Base-by-base conservation (phyloP, 176 grass and related monocot species). In the Avena atlantica region DNA sequence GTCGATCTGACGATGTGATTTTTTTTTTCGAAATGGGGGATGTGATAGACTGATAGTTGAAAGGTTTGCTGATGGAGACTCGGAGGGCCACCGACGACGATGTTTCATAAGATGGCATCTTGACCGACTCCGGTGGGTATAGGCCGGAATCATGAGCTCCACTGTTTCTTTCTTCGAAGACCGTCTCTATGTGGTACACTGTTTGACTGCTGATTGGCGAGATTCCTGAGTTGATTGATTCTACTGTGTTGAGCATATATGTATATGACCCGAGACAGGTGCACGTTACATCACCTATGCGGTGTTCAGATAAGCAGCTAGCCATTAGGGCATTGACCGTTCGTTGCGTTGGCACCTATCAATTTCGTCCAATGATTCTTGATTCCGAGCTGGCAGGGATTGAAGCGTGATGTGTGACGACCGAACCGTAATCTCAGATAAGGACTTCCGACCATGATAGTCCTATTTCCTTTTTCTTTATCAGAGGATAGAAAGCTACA, bases 61-160 rank as follows among this genome's bases (percentile, higher is more conserved):
- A 73, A n/a, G 79, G n/a, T 59, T 44, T 25, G 73, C 24, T 9
- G 67, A 84, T 65, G 4, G 67, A 25, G 75, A 75, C 81, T 36
- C 2, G 4, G 66, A 66, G 66, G 85, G 84, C 89, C 89, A 91
- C 85, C 74, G 85, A 83, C 85, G 85, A 24, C 74, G 66, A 58
- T 31, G 79, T 70, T 34, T 82, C 63, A 51, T 17, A 24, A 8
- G 9, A 5, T 37, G 15, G 9, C 24, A 19, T 14, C 21, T n/a
- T 34, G 50, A 60, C 78, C 15, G 21, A 68, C 31, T 40, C 37
- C 40, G 68, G 65, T 37, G 3, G 27, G 14, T 23, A 20, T 29
- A 51, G 29, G 12, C 52, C 52, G 34, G 56, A 86, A 83, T 87
- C 29, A 45, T 79, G 55, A 66, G 23, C 47, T 6, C 21, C 2